Conservation (phyloP, 2,329 filamentous ascomycete genomes). For the Rhynchosporium secalis region DNA sequence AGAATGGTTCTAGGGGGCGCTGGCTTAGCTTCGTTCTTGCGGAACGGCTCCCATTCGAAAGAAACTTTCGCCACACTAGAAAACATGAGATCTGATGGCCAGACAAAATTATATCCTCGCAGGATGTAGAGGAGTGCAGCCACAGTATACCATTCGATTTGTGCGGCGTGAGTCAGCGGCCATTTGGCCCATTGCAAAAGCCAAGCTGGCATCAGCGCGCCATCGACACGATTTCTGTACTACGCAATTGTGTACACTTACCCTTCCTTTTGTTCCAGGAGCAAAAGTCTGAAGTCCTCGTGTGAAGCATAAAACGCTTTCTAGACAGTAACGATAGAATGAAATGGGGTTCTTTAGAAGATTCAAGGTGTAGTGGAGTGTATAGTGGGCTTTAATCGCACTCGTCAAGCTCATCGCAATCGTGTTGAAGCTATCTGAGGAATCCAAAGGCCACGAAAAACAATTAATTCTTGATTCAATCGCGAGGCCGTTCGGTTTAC, state of each 20-base stretch:
- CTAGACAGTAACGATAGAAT: too few species aligned
- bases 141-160: not conserved
- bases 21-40: not conserved
- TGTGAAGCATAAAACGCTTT: too few species aligned
- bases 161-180: conserved; percentile 1
- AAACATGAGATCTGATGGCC: not conserved
- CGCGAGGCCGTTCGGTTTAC: not conserved
- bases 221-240: not conserved
- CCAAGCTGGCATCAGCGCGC: not conserved
- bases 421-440: too few species aligned
- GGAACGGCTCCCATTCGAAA: not conserved
- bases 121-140: not conserved
- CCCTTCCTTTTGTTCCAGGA: not conserved
- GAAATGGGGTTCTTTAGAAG: too few species aligned
- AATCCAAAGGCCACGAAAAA: not conserved
- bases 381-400: too few species aligned
- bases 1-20: not conserved
- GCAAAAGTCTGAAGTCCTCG: too few species aligned
- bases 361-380: too few species aligned
- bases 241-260: not conserved
- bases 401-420: too few species aligned
- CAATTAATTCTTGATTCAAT: not conserved
- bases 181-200: not conserved
- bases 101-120: not conserved
- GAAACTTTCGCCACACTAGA: not conserved